Conservation (phyloP, 495 filamentous ascomycete genomes). For the Trichocladium antarcticum region DNA sequence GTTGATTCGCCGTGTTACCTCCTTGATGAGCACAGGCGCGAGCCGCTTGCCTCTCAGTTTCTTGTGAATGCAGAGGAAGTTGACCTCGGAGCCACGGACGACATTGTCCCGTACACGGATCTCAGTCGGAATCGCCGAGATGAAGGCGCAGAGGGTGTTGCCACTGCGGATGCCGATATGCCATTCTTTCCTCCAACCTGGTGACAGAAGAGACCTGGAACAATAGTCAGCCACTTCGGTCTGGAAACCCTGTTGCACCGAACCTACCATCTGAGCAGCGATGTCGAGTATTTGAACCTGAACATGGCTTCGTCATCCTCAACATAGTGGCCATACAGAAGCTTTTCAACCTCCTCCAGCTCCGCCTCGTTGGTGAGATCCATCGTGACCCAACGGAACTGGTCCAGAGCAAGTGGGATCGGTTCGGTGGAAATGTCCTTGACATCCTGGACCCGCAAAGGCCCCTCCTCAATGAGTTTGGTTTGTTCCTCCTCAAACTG, state of each 20-base stretch:
- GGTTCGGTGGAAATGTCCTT: constrained; percentile 64
- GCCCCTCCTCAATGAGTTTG: constrained; percentile 41
- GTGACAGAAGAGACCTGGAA: constrained; percentile 75
- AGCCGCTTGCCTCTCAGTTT: constrained; percentile 89
- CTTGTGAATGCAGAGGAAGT: constrained; percentile 96
- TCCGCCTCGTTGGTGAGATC: constrained; percentile 53
- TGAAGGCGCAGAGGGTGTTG: constrained; percentile 83
- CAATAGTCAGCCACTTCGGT: constrained; percentile 15
- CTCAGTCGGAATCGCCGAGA: constrained; percentile 76
- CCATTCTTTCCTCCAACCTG: constrained; percentile 93
- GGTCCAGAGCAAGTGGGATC: constrained; percentile 48
- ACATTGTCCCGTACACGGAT: constrained; percentile 67
- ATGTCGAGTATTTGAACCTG: constrained; percentile 82
- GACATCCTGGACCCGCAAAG: constrained; percentile 52
- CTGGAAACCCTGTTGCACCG: background rate
- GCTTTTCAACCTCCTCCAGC: constrained; percentile 74
- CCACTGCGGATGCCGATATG: constrained; percentile 82
- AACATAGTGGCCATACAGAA: constrained; percentile 86
- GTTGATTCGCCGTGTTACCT: constrained; percentile 87
- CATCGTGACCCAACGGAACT: constrained; percentile 90
- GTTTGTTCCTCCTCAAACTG: constrained; percentile 53
- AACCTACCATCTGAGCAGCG: constrained; percentile 76
- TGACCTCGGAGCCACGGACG: constrained; percentile 78
- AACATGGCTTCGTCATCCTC: constrained; percentile 96
- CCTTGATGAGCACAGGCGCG: constrained; percentile 87